Evolutionary conservation across 108 stramenopile genomes (phyloP), one percentile per base, ranked within the genome.

Genomic region (Epithemia pelagica): DNA sequence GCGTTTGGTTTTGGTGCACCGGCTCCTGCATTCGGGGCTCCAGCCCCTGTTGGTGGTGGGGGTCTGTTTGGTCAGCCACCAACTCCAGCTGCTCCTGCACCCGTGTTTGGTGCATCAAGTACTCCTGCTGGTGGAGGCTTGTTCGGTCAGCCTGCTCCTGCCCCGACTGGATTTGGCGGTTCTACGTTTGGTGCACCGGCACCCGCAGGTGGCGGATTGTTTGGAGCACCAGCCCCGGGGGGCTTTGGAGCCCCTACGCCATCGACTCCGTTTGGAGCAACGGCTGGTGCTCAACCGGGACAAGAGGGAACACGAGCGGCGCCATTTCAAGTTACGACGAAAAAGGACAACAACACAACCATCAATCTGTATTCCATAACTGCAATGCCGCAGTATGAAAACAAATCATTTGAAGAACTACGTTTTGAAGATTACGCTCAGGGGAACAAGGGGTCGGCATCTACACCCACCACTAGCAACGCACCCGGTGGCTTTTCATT

Each of bases 361-460:
- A 92, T 95, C 69, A 70, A 71, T 64, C 66, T 96, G 58, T 90
- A 92, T 53, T 78, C 91, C 56, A 95, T 96, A 63, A 80, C 91
- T 20, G 89, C 88, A 54, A 92, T 94, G 92, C 78, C 81, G 26
- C 79, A 74, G 58, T 97, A 95, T 64, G 86, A 84, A 59, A 72
- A 74, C 10, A 95, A 96, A 66, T 80, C 77, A 19, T 90, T 91
- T 70, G 95, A 97, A 78, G 95, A 97, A 74, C 74, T 97, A 25
- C 77, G 95, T 2, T 74, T 90, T 30, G 94, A 97, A 68, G 97
- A 97, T 77, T 94, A 93, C 71, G 37, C 58, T 62, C 77, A 78
- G 26, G 94, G 92, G 1, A 94, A 92, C 64, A 87, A 83, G 61
- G 91, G 89, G 54, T 59, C 64, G 21, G 80, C 55, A 61, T 55